Evolutionary conservation across 139 green algal genomes (phyloP).

Genomic region (Eudorina sp.): DNA sequence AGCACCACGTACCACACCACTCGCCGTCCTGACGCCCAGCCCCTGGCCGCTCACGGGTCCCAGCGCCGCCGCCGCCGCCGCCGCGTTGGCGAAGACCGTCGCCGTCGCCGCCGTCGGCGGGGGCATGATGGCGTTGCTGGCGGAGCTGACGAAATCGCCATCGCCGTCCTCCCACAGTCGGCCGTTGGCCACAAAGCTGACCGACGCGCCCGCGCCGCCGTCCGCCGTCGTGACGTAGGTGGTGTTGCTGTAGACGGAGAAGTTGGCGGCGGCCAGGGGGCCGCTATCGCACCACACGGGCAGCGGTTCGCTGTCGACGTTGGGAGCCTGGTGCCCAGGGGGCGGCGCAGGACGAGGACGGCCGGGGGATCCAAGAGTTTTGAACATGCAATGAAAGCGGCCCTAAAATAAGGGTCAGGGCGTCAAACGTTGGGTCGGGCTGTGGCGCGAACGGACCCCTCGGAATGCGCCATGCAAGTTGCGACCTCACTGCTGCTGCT

Average conservation of each 20-base stretch:
- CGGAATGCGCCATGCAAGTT: no score
- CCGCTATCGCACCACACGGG: background rate
- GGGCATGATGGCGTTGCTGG: background rate
- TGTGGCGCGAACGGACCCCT: no score
- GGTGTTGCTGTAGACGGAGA: constrained; percentile 4
- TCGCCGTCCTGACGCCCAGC: no score
- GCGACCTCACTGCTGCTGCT: constrained; percentile 10
- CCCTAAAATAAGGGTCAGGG: no score
- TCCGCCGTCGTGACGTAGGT: background rate
- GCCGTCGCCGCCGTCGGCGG: background rate
- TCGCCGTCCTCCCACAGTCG: constrained; percentile 16
- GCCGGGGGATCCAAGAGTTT: no score
- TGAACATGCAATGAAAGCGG: no score
- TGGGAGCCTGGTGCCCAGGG: no score
- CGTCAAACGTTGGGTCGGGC: no score
- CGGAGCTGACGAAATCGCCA: background rate
- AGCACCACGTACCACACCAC: no score
- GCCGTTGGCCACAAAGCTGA: background rate
- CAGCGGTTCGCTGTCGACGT: background rate
- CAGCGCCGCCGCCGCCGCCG: background rate
- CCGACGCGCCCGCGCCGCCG: background rate
- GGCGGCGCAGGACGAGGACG: no score
- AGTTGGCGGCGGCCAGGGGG: background rate
- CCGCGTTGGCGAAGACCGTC: background rate
- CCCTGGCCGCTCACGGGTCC: no score